Evolutionary conservation across 495 filamentous ascomycete species (phyloP).

Genomic region (Neurospora tetraspora): DNA sequence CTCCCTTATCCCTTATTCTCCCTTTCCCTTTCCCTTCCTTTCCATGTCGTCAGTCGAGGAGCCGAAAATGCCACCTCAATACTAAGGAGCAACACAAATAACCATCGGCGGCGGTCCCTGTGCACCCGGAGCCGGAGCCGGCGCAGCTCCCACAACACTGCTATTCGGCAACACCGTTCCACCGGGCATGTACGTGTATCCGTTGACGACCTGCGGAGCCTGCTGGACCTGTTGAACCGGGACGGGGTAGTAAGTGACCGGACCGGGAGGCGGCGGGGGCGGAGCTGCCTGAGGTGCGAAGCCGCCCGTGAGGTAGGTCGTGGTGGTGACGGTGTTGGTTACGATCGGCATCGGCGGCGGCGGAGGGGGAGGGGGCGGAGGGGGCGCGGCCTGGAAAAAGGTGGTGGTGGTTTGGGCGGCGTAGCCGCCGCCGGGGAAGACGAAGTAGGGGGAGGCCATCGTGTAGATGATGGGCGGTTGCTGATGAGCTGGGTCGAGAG

Average conservation of each 20-base stretch:
- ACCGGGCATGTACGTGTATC: not conserved
- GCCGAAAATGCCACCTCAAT: not conserved
- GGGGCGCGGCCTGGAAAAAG: not conserved
- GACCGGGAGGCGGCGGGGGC: not conserved
- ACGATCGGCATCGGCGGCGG: not conserved
- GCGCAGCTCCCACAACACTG: not conserved
- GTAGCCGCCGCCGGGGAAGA: not conserved
- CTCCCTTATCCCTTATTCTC: not conserved
- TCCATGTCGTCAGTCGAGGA: not conserved
- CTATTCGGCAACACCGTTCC: not conserved
- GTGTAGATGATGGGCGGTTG: not conserved
- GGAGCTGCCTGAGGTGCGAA: not conserved
- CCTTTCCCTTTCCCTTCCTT: not conserved
- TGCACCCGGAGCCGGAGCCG: slow-evolving; percentile 2
- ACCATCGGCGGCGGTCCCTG: not conserved
- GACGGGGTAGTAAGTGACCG: not conserved
- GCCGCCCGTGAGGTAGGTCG: not conserved
- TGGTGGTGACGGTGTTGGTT: not conserved
- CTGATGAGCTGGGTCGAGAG: not conserved
- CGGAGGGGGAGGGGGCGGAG: not conserved
- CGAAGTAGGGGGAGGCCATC: not conserved
- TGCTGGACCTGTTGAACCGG: slow-evolving; percentile 3
- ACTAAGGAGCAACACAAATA: not conserved
- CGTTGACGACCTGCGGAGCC: not conserved
- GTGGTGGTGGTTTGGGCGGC: not conserved